These are phyloP conservation scores for Ashbya aceris DNA, from an alignment of 1,139 yeast species.

Conservation along the genomic window DNA sequence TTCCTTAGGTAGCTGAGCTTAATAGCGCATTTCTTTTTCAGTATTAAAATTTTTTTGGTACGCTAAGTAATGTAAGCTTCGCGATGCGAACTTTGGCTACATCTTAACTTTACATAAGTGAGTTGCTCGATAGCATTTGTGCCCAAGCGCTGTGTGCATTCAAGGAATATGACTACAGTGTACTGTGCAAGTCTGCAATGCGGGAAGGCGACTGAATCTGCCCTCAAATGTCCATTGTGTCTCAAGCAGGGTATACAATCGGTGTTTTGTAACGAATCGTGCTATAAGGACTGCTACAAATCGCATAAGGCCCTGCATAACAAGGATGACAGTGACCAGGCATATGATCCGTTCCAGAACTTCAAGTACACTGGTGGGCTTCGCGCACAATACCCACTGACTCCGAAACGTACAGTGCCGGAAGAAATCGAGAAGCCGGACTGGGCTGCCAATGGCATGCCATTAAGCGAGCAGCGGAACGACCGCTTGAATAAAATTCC, in stretches of 20 bases:
- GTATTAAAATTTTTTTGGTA: background rate
- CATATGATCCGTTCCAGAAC: constrained; percentile 81
- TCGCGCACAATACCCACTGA: constrained; percentile 73
- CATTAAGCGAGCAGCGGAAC: constrained; percentile 64
- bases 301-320: constrained; percentile 44
- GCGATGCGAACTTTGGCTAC: too few species aligned
- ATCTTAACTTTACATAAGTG: too few species aligned
- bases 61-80: too few species aligned
- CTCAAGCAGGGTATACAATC: constrained; percentile 56
- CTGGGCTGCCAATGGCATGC: constrained; percentile 74
- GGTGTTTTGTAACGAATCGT: constrained; percentile 73
- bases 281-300: constrained; percentile 73
- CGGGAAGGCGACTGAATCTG: constrained; percentile 68
- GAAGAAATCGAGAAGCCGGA: constrained; percentile 70
- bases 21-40: background rate
- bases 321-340: constrained; percentile 31
- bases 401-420: constrained; percentile 64
- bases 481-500: constrained; percentile 63
- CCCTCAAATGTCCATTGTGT: constrained; percentile 86
- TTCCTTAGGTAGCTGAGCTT: constrained; percentile 33
- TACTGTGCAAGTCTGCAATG: constrained; percentile 71
- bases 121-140: too few species aligned
- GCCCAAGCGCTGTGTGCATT: background rate
- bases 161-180: constrained; percentile 9
- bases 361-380: constrained; percentile 65